phyloP scores from a whole-genome alignment of 2,329 filamentous ascomycete genomes.

The Talaromyces sp. region DNA sequence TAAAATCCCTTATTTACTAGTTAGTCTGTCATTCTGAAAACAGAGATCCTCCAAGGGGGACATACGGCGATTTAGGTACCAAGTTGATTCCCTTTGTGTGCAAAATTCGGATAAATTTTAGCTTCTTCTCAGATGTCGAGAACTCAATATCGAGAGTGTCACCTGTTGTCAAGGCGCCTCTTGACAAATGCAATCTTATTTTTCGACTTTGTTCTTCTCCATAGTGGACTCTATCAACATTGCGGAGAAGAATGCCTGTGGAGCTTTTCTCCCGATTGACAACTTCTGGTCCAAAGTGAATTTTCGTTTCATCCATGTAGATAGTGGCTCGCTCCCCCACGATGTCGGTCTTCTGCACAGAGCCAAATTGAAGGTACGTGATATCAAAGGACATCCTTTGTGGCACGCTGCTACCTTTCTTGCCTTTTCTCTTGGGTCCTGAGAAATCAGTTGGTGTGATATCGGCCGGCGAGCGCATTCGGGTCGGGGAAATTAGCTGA shows the following conservation, averaged over 20 bases:
- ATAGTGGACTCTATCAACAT: conserved; percentile 22
- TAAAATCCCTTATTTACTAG: conserved; percentile 30
- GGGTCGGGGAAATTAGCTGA: conserved; percentile 3
- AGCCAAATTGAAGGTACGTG: conserved; percentile 27
- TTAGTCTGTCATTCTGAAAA: neutral
- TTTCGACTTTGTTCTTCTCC: conserved; percentile 30
- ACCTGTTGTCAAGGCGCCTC: conserved; percentile 15
- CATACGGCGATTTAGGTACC: conserved; percentile 30
- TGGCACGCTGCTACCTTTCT: conserved; percentile 11
- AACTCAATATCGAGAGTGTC: conserved; percentile 35
- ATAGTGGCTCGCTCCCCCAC: conserved; percentile 13
- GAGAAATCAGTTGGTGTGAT: conserved; percentile 35
- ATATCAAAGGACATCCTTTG: conserved; percentile 18
- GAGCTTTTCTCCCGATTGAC: neutral
- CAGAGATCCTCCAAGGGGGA: neutral
- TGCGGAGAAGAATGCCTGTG: conserved; percentile 21
- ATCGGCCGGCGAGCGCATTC: conserved; percentile 34
- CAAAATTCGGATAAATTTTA: conserved; percentile 23
- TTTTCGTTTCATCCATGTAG: conserved; percentile 13
- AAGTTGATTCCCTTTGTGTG: conserved; percentile 13
- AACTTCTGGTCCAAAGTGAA: conserved; percentile 13
- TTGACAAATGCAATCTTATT: conserved; percentile 32
- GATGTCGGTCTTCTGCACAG: conserved; percentile 11
- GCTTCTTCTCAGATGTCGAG: conserved; percentile 20
- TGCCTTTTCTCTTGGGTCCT: conserved; percentile 13